These are phyloP conservation scores for Petrea volubilis DNA, from an alignment of 257 asterid species.

Conservation along the genomic window DNA sequence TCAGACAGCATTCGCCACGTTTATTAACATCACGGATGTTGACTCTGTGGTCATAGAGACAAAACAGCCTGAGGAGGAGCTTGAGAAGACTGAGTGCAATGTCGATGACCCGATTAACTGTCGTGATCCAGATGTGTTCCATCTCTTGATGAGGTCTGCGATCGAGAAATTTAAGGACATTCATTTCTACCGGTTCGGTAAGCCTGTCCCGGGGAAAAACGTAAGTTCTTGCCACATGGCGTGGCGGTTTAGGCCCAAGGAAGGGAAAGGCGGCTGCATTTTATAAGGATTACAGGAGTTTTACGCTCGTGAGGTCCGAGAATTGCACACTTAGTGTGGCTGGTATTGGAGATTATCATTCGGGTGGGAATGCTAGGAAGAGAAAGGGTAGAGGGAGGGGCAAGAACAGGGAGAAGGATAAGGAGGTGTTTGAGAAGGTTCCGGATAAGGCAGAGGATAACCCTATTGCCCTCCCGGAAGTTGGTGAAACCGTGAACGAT, in stretches of 20 bases:
- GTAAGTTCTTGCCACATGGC: slow-evolving; percentile 91
- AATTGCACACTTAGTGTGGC: slow-evolving; percentile 78
- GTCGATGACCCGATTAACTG: slow-evolving; percentile 69
- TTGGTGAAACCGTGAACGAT: slow-evolving; percentile 85
- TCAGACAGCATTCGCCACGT: slow-evolving; percentile 69
- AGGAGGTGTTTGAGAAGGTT: slow-evolving; percentile 66
- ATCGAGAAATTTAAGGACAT: slow-evolving; percentile 77
- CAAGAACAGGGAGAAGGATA: slow-evolving; percentile 38
- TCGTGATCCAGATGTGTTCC: slow-evolving; percentile 83
- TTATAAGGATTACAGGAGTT: slow-evolving; percentile 83
- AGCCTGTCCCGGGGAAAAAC: slow-evolving; percentile 68
- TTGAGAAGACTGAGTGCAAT: slow-evolving; percentile 42
- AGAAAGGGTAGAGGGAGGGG: slow-evolving; percentile 43
- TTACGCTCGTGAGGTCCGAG: slow-evolving; percentile 49
- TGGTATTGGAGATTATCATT: slow-evolving; percentile 82
- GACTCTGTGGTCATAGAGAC: slow-evolving; percentile 36
- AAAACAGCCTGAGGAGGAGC: neutral
- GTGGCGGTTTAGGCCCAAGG: slow-evolving; percentile 96
- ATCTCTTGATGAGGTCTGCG: slow-evolving; percentile 78
- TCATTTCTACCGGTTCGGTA: slow-evolving; percentile 84
- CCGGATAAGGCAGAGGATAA: slow-evolving; percentile 37
- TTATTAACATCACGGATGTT: slow-evolving; percentile 81
- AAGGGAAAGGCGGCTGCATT: slow-evolving; percentile 83
- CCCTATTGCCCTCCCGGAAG: slow-evolving; percentile 62
- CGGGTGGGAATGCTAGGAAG: slow-evolving; percentile 93